phyloP scores from a whole-genome alignment of 2,329 filamentous ascomycete species.

The Colletotrichum zoysiae region DNA sequence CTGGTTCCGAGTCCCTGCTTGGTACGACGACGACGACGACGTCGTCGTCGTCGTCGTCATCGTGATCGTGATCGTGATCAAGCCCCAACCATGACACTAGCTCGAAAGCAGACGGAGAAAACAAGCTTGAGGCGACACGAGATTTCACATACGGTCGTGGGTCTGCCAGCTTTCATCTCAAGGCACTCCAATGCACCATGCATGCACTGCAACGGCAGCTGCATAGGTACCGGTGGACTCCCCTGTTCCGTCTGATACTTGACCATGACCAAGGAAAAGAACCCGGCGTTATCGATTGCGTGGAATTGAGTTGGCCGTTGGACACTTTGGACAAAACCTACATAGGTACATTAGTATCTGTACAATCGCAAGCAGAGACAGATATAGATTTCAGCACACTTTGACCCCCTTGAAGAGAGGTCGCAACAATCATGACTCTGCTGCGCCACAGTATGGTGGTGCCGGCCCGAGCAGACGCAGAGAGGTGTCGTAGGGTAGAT shows the following conservation, averaged over 20 bases:
- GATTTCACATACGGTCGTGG: conserved; percentile 8
- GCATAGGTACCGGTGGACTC: conserved; percentile 4
- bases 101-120: background rate
- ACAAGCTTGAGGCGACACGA: background rate
- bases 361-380: conserved; percentile 12
- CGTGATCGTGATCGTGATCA: background rate
- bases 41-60: background rate
- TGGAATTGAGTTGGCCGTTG: conserved; percentile 11
- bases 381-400: background rate
- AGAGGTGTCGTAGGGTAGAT: too few species aligned
- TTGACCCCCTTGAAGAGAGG: background rate
- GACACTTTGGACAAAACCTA: conserved; percentile 9
- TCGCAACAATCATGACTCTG: background rate
- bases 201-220: conserved; percentile 20
- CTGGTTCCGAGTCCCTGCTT: background rate
- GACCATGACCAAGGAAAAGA: background rate
- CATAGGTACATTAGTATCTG: too few species aligned
- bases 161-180: background rate
- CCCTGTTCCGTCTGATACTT: background rate
- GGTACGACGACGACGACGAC: background rate
- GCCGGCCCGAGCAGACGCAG: background rate
- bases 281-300: background rate
- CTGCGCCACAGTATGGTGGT: background rate
- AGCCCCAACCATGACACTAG: background rate
- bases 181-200: background rate